Conservation (phyloP, 192 early-diverging fungal species). For the Geranomyces michiganensis region DNA sequence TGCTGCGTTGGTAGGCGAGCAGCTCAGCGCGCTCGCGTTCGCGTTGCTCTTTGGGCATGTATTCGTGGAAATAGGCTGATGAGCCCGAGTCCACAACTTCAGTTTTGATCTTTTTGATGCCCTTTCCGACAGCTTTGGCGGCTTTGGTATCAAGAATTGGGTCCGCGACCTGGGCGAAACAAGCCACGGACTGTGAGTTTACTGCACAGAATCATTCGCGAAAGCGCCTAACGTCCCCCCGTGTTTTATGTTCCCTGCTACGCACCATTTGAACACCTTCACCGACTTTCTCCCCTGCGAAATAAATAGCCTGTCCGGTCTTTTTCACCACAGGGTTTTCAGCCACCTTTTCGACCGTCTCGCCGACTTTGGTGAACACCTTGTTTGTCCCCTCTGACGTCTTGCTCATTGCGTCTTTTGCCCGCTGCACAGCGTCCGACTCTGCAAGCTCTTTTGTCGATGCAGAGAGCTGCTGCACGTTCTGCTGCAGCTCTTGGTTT, state of each 20-base stretch:
- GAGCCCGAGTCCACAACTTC: slow-evolving; percentile 36
- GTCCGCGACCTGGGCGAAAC: slow-evolving; percentile 50
- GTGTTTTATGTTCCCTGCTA: neutral
- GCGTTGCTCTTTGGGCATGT: slow-evolving; percentile 49
- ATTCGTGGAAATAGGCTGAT: slow-evolving; percentile 49
- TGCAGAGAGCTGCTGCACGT: slow-evolving; percentile 88
- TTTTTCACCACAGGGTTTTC: slow-evolving; percentile 73
- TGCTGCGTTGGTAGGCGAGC: slow-evolving; percentile 12
- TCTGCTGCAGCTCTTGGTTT: slow-evolving; percentile 89
- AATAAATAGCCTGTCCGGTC: slow-evolving; percentile 66
- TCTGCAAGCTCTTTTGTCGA: slow-evolving; percentile 80
- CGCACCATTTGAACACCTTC: slow-evolving; percentile 44
- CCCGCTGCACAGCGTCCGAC: slow-evolving; percentile 84
- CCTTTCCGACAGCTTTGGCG: slow-evolving; percentile 51
- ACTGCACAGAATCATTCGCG: neutral
- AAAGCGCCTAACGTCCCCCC: too few species aligned
- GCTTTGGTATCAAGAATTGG: slow-evolving; percentile 58
- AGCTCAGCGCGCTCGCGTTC: slow-evolving; percentile 33
- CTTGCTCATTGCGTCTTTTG: slow-evolving; percentile 61
- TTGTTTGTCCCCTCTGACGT: slow-evolving; percentile 40
- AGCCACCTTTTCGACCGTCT: slow-evolving; percentile 44
- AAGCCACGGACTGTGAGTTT: neutral
- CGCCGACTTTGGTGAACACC: slow-evolving; percentile 72
- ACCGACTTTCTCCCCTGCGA: slow-evolving; percentile 45
- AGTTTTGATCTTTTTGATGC: slow-evolving; percentile 46